Evolutionary conservation across 352 stramenopile species (phyloP).

Genomic region (Pythium rhizo-oryzae): DNA sequence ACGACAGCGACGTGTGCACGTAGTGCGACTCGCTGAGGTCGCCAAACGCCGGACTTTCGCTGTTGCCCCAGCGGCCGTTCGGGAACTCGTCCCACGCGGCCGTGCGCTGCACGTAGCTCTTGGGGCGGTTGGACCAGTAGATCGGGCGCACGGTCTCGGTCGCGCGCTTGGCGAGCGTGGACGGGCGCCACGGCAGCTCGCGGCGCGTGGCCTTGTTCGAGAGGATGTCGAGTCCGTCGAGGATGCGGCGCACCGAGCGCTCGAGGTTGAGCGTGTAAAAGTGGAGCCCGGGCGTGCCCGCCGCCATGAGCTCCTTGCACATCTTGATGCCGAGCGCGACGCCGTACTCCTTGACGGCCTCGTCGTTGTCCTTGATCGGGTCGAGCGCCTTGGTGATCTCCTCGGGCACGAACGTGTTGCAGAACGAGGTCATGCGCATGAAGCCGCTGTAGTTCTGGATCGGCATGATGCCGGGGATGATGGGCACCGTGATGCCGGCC

Average conservation of each 20-base stretch:
- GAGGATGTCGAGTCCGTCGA: conserved; percentile 72
- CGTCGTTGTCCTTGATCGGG: conserved; percentile 96
- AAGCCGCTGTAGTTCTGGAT: conserved; percentile 98
- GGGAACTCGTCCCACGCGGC: conserved; percentile 98
- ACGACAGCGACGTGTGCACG: conserved; percentile 68
- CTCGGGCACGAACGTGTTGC: conserved; percentile 94
- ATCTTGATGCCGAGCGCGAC: conserved; percentile 95
- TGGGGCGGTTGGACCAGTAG: conserved; percentile 98
- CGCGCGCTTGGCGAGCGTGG: conserved; percentile 86
- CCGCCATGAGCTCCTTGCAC: conserved; percentile 93
- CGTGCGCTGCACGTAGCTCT: conserved; percentile 97
- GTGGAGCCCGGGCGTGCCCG: conserved; percentile 87
- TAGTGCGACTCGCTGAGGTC: conserved; percentile 97
- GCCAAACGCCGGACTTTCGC: conserved; percentile 94
- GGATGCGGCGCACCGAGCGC: conserved; percentile 86
- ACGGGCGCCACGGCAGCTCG: conserved; percentile 92
- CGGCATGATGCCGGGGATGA: conserved; percentile 99
- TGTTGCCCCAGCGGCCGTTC: conserved; percentile 97
- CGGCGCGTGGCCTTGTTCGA: conserved; percentile 54
- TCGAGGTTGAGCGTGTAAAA: conserved; percentile 97
- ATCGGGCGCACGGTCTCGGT: conserved; percentile 95
- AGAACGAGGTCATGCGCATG: conserved; percentile 98
- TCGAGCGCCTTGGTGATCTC: conserved; percentile 80
- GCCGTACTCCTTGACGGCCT: conserved; percentile 96
- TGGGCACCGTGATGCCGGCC: conserved; percentile 93